Evolutionary conservation across 352 stramenopile genomes (phyloP), one percentile per base, ranked within the genome.

Genomic region (Pythium myriotylum): DNA sequence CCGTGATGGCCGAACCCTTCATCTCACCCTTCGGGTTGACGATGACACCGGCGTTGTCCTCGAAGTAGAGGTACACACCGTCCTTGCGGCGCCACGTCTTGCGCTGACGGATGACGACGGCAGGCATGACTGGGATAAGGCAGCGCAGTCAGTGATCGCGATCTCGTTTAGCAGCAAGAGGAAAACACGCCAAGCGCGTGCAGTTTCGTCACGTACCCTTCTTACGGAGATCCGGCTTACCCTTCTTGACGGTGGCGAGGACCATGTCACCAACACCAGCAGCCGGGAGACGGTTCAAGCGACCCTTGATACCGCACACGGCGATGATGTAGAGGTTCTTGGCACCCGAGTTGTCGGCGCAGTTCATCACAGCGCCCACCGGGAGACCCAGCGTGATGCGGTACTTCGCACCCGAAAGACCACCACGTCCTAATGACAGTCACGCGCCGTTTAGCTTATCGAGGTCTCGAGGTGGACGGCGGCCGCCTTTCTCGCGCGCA

Each of bases 1-100:
- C 98, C 62, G 97, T 99, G 61, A 99, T 99, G 70, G 97, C 97
- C 71, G 95, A 99, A 62, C 94, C 98, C 92, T 99, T 99, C 98
- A 99, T 99, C 86, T 99, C 98, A 73, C 98, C 98, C 95, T 99
- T 99, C 62, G 98, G 98, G 90, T 99, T 99, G 55, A 99, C 98
- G 78, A 99, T 99, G 41, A 99, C 98, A 79, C 97, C 98, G 54
- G 98, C 98, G 86, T 99, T 99, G 88, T 99, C 92, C 78, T 99
- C 98, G 73, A 99, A 99, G 88, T 99, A 99, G 76, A 99, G 98
- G 86, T 99, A 99, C 27, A 99, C 92, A 66, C 98, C 98, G 79
- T 99, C 97, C 87, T 99, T 99, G 77, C 98, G 96, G 72, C 97
- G 88, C 94, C 98, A 99, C 49, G 96, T 86, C 89, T 99, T 99